Percentiles rank a stretch among this genome's conserved stretches.
Conservation (phyloP, 2,329 filamentous ascomycete genomes). For the Aspergillus pseudotamarii region DNA sequence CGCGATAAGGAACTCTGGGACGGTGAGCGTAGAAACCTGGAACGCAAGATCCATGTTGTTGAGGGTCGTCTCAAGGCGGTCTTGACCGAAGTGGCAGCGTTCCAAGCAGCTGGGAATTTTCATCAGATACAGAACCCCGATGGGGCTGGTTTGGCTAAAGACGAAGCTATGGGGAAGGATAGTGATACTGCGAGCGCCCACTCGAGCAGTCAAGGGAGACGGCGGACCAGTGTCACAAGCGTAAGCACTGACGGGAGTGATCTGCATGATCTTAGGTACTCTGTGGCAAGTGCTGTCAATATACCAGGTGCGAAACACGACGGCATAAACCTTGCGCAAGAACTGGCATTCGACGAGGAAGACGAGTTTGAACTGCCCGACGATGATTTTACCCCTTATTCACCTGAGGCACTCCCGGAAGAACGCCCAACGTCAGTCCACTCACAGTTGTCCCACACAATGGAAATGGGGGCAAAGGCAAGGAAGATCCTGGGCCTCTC, state of each 20-base stretch:
- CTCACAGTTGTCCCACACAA: conserved; percentile 39
- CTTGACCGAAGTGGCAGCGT: conserved; percentile 73
- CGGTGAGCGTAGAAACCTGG: conserved; percentile 76
- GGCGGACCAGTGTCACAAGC: conserved; percentile 60
- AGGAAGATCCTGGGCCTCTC: conserved; percentile 50
- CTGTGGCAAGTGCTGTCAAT: conserved; percentile 63
- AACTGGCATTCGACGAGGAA: conserved; percentile 83
- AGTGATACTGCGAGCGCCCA: conserved; percentile 73
- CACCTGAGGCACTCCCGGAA: conserved; percentile 47
- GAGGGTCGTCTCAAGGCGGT: conserved; percentile 83
- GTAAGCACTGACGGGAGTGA: conserved; percentile 54
- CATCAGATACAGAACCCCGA: conserved; percentile 56
- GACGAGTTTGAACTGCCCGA: conserved; percentile 66
- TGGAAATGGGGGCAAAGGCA: conserved; percentile 43
- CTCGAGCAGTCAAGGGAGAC: conserved; percentile 67
- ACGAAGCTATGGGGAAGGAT: conserved; percentile 54
- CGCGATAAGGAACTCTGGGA: conserved; percentile 85
- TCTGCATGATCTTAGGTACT: conserved; percentile 67
- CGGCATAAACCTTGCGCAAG: conserved; percentile 82
- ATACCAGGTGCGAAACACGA: conserved; percentile 59
- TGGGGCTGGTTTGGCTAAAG: conserved; percentile 53
- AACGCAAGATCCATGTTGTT: conserved; percentile 85
- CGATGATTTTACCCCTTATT: conserved; percentile 68
- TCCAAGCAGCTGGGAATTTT: conserved; percentile 38
- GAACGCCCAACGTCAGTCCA: conserved; percentile 46